Conservation (phyloP, 495 filamentous ascomycete genomes). For the Lasiosphaeriaceae sp. region DNA sequence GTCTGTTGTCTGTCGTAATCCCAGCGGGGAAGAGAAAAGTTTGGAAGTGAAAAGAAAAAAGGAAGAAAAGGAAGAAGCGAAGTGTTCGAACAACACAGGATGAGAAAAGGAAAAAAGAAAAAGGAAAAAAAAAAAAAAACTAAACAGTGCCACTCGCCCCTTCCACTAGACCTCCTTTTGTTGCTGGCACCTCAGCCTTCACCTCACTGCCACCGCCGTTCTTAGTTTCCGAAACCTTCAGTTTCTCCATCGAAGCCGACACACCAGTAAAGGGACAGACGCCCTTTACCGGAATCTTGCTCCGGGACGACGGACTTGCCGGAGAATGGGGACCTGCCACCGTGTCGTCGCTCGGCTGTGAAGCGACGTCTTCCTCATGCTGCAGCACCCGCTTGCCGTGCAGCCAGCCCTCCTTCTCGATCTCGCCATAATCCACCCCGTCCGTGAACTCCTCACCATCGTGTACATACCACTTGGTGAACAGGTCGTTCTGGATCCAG, state of each 20-base stretch:
- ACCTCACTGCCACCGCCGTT: neutral
- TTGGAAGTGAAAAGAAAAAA: no score
- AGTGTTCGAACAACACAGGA: neutral
- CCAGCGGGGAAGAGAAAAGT: no score
- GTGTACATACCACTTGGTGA: slow-evolving; percentile 68
- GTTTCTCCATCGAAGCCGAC: neutral
- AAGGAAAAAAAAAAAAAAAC: neutral
- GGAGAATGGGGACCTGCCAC: neutral
- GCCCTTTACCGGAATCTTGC: neutral
- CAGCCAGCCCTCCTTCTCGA: slow-evolving; percentile 59
- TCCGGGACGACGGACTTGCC: neutral
- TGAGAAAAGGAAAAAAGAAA: neutral
- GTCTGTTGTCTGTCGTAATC: no score
- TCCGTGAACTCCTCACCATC: slow-evolving; percentile 69
- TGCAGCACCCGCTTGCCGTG: slow-evolving; percentile 42
- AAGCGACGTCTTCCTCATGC: slow-evolving; percentile 16
- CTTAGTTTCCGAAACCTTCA: neutral
- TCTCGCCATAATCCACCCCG: slow-evolving; percentile 52
- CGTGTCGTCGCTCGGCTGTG: slow-evolving; percentile 14
- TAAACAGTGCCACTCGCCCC: neutral
- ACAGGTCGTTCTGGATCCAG: slow-evolving; percentile 78
- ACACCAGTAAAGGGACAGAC: slow-evolving; percentile 4
- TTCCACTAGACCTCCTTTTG: neutral
- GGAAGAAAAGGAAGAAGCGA: neutral
- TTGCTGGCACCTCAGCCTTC: neutral